These are phyloP conservation scores for Hypsizygus marmoreus DNA, from an alignment of 768 basidiomycete species.

Conservation along the genomic window DNA sequence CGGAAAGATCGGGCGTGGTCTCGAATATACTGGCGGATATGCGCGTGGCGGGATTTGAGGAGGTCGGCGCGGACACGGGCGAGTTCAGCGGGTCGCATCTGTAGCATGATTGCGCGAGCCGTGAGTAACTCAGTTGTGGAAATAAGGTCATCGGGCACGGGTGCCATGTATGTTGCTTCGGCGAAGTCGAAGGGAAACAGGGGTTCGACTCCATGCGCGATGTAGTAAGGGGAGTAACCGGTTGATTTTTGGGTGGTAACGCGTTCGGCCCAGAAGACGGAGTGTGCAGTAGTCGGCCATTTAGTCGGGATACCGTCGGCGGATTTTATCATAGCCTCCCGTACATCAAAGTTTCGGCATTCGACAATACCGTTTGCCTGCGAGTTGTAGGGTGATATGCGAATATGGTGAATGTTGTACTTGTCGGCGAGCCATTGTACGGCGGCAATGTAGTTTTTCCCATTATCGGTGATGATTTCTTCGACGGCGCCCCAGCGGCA, in stretches of 20 bases:
- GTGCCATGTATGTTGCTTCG: slow-evolving; percentile 21
- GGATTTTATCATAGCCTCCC: slow-evolving; percentile 30
- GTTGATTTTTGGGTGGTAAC: slow-evolving; percentile 28
- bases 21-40: too few species aligned
- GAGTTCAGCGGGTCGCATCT: too few species aligned
- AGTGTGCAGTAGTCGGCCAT: slow-evolving; percentile 30
- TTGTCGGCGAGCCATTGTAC: slow-evolving; percentile 14
- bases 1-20: too few species aligned
- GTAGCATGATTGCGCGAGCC: too few species aligned
- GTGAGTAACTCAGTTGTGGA: slow-evolving; percentile 27
- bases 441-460: slow-evolving; percentile 29
- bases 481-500: slow-evolving; percentile 39
- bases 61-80: too few species aligned
- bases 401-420: slow-evolving; percentile 39
- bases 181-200: slow-evolving; percentile 31
- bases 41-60: too few species aligned
- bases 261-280: slow-evolving; percentile 34
- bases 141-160: slow-evolving; percentile 26
- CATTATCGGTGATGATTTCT: too few species aligned
- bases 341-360: slow-evolving; percentile 27
- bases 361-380: slow-evolving; percentile 42
- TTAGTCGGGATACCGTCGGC: slow-evolving; percentile 26
- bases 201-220: slow-evolving; percentile 34
- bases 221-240: slow-evolving; percentile 36
- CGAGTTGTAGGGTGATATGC: slow-evolving; percentile 43